Base-by-base conservation (phyloP, 2,329 filamentous ascomycete species). In the Aspergillus alliaceus region DNA sequence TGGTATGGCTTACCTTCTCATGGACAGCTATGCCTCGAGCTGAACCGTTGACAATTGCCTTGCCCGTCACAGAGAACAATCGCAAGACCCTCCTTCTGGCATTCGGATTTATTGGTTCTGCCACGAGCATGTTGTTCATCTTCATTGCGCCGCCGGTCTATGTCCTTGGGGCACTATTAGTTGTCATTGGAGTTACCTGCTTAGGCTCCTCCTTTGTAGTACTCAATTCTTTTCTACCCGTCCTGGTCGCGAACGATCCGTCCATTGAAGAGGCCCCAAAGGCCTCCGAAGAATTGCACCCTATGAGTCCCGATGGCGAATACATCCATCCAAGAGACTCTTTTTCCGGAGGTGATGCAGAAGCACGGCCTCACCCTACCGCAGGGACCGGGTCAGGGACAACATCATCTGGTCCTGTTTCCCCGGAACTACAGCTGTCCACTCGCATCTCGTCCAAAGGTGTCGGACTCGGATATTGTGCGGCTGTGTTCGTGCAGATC, bases 191-290 rank as follows among this genome's bases (percentile, higher is more conserved):
- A 18, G 96, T 96, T 68, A 93, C 90, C 1, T 92, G 90, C 40
- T 92, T 96, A 62, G 93, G 93, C 6, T 91, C 91, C 4, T 96
- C 91, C 0, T 96, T 96, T 69, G 93, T 97, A 3, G 82, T 97
- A 5, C 79, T 97, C 25, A 97, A 97, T 75, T 96, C 92, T 0
- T 97, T 96, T 66, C 80, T 97, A 25, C 93, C 93, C 0, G 80
- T 97, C 3, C 82, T 97, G 2, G 93, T 96, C 55, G 84, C 92
- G 44, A 87, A 95, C 67, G 91, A 96, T 71, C 86, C 89, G 1
- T 77, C 76, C 0, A 70, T 82, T 12, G 73, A 74, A 53, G 69
- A 68, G 15, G 54, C 60, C 1, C 15, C 31, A n/a, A 59, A 65
- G 31, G 37, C 60, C 35, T 58, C 69, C 1, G 56, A 44, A 2